Evolutionary conservation across 2,329 filamentous ascomycete genomes (phyloP), one percentile per base, ranked within the genome.

Genomic region (Microcyclosporella mali): DNA sequence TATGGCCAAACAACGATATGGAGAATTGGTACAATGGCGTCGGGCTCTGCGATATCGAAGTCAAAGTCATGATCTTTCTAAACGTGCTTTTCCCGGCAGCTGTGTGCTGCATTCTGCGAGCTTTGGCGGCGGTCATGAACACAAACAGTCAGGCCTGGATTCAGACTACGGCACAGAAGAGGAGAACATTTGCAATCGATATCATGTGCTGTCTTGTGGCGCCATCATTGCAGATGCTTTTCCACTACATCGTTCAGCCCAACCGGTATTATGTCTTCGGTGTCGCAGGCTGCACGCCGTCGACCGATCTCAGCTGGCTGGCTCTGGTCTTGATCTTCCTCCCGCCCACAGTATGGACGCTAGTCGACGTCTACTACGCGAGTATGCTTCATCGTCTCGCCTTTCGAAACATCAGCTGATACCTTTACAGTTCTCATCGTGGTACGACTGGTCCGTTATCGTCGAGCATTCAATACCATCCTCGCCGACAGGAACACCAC

Each of bases 31-130:
- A 73, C 71, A 61, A 72, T 45, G 82, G 82, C 3, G 56, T 60
- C 4, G 73, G 71, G 2, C 73, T 82, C 45, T 86, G 82, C 62
- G 82, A 86, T 58, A 65, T 85, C 37, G 71, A 84, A 52, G 68
- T 73, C 41, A 79, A 81, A 48, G 55, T 85, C 27, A 69, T 74
- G 45, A 66, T 76, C 17, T 77, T 73, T 3, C 64, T 70, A 7
- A 68, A 69, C 14, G 68, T 78, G 1, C 77, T 72, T 1, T 61
- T 78, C 12, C 66, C 75, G 3, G 73, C 74, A 7, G 68, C 72
- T 6, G 57, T 79, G 7, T 63, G 71, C 17, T 78, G 79, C 56
- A 75, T 85, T 37, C 73, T 82, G 45, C 71, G 77, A 36, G 74
- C 70, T 35, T 70, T 85, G 12, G 77, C 79, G 10, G 65, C 63